Base-by-base conservation (phyloP, 768 basidiomycete genomes). In the Boletellus sp. region DNA sequence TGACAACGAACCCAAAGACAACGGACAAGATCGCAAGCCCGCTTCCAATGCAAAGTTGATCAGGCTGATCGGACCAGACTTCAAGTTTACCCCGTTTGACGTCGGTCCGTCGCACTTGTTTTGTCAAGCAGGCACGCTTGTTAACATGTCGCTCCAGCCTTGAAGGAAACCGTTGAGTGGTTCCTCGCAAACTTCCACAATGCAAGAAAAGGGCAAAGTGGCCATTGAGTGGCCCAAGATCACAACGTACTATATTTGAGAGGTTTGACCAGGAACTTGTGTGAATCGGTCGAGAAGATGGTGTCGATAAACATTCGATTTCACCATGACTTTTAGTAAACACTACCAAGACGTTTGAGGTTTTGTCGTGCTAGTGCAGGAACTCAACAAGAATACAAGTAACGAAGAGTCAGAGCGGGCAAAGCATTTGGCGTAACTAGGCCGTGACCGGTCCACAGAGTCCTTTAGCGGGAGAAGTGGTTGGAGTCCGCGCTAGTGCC, bases 1-100 rank as follows among this genome's bases (percentile, higher is more conserved):
- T 68, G 92, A 96, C 69, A 81, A 70, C 49, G 58, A 68, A 46
- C 12, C 51, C 33, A 57, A 82, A 45, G 83, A 94, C 9, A 95
- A 98, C 61, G 94, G 95, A 1, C 94, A 97, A 68, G 94, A 85
- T 79, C 85, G 94, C 58, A 97, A 97, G 72, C 94, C 94, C 1
- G 94, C 94, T 16, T 92, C 91, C 33, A 98, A 98, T 71, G 83
- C 79, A 62, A 95, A 94, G 68, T 74, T 96, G 6, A 64, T 90
- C 42, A 70, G 70, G n/a, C 72, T 89, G 45, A 83, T 94, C 43
- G 85, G 85, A 24, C 39, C 58, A 0, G 83, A 74, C 4, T 96
- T 94, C 74, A 62, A 86, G 68, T 97, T 97, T 70, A 96, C 94
- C 26, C 93, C 94, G 8, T 95, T 98, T 66, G 80, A 92, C 28